Conservation (phyloP, 257 asterid genomes). For the Orobanche coerulescens region DNA sequence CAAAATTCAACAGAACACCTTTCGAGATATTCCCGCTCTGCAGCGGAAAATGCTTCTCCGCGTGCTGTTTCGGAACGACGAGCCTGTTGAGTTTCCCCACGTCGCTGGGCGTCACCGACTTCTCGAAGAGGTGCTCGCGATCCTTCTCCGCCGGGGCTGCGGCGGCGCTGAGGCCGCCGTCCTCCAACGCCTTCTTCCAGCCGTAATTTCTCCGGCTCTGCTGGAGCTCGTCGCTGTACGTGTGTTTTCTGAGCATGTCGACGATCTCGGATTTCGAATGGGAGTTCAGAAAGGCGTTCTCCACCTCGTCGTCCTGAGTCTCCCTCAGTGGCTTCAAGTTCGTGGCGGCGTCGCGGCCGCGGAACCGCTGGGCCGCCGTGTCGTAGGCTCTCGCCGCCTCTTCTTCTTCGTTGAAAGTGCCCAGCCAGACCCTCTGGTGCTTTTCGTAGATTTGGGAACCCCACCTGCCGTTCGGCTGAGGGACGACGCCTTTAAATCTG, state of each 20-base stretch:
- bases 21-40: conserved; percentile 33
- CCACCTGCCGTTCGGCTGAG: conserved; percentile 94
- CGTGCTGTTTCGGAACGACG: conserved; percentile 75
- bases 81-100: conserved; percentile 66
- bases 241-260: conserved; percentile 61
- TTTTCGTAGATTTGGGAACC: conserved; percentile 88
- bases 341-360: conserved; percentile 61
- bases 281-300: conserved; percentile 33
- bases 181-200: not conserved
- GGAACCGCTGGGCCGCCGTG: conserved; percentile 64
- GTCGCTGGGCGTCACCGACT: conserved; percentile 66
- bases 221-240: conserved; percentile 54
- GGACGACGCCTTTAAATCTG: conserved; percentile 82
- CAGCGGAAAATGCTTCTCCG: conserved; percentile 58
- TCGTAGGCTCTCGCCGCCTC: conserved; percentile 62
- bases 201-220: conserved; percentile 33
- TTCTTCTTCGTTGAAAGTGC: conserved; percentile 57
- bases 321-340: conserved; percentile 47
- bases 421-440: conserved; percentile 64
- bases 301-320: conserved; percentile 22
- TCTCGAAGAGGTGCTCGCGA: conserved; percentile 50
- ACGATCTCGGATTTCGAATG: conserved; percentile 58
- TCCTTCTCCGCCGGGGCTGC: conserved; percentile 20
- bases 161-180: conserved; percentile 13
- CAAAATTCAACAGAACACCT: conserved; percentile 48